Evolutionary conservation across 2,329 filamentous ascomycete species (phyloP).

Genomic region (Tolypocladium tropicale): DNA sequence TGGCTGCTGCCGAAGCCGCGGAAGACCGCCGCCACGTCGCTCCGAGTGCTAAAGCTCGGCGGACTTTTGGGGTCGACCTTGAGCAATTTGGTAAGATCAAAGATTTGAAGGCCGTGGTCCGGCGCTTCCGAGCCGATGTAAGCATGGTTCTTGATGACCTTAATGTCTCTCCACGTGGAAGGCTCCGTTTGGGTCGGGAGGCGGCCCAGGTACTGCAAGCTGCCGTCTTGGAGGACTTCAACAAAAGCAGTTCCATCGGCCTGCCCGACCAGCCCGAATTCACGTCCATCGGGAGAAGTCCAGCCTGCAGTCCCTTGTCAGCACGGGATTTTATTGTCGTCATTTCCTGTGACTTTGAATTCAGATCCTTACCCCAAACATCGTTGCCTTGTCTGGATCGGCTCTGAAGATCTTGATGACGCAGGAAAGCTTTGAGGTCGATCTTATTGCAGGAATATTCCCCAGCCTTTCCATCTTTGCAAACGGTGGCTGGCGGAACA

Average conservation of each 20-base stretch:
- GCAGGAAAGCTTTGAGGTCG: conserved; percentile 26
- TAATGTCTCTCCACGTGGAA: conserved; percentile 30
- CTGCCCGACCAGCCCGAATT: conserved; percentile 38
- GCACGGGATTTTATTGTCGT: too few relatives aligned
- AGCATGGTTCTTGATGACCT: conserved; percentile 24
- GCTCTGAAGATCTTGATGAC: conserved; percentile 25
- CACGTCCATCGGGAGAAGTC: conserved; percentile 35
- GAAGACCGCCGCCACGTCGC: conserved; percentile 26
- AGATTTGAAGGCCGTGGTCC: conserved; percentile 52
- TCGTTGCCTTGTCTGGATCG: conserved; percentile 26
- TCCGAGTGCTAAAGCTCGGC: conserved; percentile 19
- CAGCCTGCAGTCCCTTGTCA: too few relatives aligned
- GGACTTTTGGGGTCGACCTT: conserved; percentile 29
- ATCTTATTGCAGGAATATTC: conserved; percentile 26
- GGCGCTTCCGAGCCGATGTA: conserved; percentile 33
- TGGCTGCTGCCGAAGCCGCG: conserved; percentile 32
- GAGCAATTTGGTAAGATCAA: conserved; percentile 47
- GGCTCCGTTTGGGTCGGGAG: conserved; percentile 29
- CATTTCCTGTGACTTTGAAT: too few relatives aligned
- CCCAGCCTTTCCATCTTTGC: conserved; percentile 20
- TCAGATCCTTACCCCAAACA: conserved; percentile 16
- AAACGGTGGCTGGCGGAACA: conserved; percentile 7
- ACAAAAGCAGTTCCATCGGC: conserved; percentile 39
- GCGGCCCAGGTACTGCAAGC: conserved; percentile 34
- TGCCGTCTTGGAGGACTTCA: conserved; percentile 32